Evolutionary conservation across 139 green algal genomes (phyloP), one percentile per base, ranked within the genome.

Genomic region (Medakamo hakoo): DNA sequence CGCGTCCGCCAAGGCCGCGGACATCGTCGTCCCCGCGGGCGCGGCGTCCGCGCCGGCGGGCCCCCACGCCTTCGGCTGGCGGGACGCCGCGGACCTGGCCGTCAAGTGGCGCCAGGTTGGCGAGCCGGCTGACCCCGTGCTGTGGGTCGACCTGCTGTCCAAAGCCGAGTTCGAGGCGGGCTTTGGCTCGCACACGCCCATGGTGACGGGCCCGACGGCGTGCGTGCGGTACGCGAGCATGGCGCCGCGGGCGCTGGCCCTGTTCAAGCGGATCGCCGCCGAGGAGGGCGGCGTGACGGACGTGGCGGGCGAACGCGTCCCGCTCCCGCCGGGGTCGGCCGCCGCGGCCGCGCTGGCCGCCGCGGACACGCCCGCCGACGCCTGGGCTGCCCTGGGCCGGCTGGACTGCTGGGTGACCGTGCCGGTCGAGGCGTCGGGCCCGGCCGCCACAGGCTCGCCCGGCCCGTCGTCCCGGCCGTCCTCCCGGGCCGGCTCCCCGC

Each of bases 111-210:
- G 89, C n/a, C 89, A 96, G 86, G 71, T 96, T 56, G 73, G 78
- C 21, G 89, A 96, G 71, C 89, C 89, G 4, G 90, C 87, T 40
- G 89, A 96, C 70, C 87, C 93, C 68, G 89, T 95, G 30, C 76
- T 96, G 49, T 96, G 89, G 89, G 89, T 96, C 27, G 89, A 96
- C 82, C 68, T 93, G 73, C 82, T 96, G 32, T 88, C 88, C 14
- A 77, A 75, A 30, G 58, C 70, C 24, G 88, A 94, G 74, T 95
- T 93, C 76, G 76, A 82, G 65, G 64, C 78, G 24, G 88, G 88
- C 62, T 95, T 95, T 77, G 88, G 88, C 55, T 84, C 70, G 30
- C 88, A 95, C 83, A 95, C 88, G 1, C 86, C 88, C 58, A 94
- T 94, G 73, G 92, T 84, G 78, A 90, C 76, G 55, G 88, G 88